Percentiles rank a stretch among this genome's conserved stretches.
Evolutionary conservation across 2,329 filamentous ascomycete species (phyloP).

Genomic region (Fusarium sp.): DNA sequence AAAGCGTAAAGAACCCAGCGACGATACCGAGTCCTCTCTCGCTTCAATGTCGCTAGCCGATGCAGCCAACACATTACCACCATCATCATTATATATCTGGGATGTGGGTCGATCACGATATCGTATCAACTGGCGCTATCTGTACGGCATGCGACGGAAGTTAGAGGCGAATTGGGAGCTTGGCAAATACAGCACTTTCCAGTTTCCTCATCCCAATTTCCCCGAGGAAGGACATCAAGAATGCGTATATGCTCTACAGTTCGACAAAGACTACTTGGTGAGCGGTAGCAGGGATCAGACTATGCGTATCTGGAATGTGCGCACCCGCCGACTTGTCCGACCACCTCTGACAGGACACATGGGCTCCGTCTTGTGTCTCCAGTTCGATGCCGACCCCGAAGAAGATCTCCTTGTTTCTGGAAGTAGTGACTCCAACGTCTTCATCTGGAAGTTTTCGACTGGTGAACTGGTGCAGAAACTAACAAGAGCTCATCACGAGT

Average conservation of each 20-base stretch:
- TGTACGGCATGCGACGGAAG: conserved; percentile 87
- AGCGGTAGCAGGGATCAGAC: conserved; percentile 92
- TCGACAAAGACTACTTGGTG: conserved; percentile 85
- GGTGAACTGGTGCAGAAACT: conserved; percentile 84
- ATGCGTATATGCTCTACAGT: conserved; percentile 96
- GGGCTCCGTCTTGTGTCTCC: conserved; percentile 91
- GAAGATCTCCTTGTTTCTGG: conserved; percentile 96
- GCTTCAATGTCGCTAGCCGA: conserved; percentile 48
- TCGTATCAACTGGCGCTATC: conserved; percentile 89
- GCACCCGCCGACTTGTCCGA: conserved; percentile 80
- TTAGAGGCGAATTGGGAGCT: conserved; percentile 93
- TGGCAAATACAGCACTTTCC: conserved; percentile 86
- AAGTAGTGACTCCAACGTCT: conserved; percentile 90
- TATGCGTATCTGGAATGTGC: conserved; percentile 89
- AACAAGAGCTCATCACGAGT: conserved; percentile 83
- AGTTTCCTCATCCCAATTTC: conserved; percentile 85
- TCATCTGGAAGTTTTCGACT: conserved; percentile 93
- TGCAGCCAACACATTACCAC: conserved; percentile 50
- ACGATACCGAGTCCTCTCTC: conserved; percentile 48
- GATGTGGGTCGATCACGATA: conserved; percentile 61
- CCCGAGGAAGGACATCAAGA: conserved; percentile 87
- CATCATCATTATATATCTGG: conserved; percentile 64
- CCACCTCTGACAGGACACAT: conserved; percentile 80
- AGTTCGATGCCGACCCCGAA: conserved; percentile 88
- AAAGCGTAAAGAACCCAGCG: conserved; percentile 53